phyloP scores from a whole-genome alignment of 1,139 yeast genomes.

The Hansenula sp. region DNA sequence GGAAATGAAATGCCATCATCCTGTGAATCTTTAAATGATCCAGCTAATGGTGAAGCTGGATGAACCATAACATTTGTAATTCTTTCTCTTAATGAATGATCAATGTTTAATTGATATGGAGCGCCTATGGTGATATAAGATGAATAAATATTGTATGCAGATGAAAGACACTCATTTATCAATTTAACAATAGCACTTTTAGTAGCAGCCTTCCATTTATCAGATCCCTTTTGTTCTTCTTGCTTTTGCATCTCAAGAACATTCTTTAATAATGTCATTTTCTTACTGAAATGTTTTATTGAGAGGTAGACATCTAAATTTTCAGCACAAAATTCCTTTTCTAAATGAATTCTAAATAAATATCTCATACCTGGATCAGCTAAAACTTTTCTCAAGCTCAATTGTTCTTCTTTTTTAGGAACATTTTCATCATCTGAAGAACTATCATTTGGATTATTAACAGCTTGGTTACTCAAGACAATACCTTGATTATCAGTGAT shows the following conservation, averaged over 20 bases:
- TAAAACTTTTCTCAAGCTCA: slow-evolving; percentile 43
- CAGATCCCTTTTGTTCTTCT: slow-evolving; percentile 3
- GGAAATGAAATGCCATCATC: not conserved
- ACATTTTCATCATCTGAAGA: slow-evolving; percentile 6
- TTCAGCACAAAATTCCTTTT: slow-evolving; percentile 65
- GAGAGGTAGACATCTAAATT: slow-evolving; percentile 69
- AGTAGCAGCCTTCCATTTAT: slow-evolving; percentile 9
- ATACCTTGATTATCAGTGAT: slow-evolving; percentile 9
- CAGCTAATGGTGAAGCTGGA: slow-evolving; percentile 27
- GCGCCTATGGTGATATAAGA: slow-evolving; percentile 68
- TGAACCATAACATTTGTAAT: slow-evolving; percentile 43
- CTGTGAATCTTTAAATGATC: slow-evolving; percentile 8
- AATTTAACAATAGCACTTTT: slow-evolving; percentile 37
- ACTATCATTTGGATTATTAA: slow-evolving; percentile 4
- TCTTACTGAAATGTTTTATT: slow-evolving; percentile 39
- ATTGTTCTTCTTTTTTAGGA: not conserved
- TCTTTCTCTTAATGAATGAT: slow-evolving; percentile 47
- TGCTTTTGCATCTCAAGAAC: slow-evolving; percentile 21
- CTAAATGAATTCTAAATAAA: slow-evolving; percentile 62
- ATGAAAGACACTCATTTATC: slow-evolving; percentile 48
- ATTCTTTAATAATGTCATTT: slow-evolving; percentile 31
- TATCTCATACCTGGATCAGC: slow-evolving; percentile 77
- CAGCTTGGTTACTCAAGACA: slow-evolving; percentile 14
- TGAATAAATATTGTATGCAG: slow-evolving; percentile 60
- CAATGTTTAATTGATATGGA: slow-evolving; percentile 69